A percentile compares a stretch with the other conserved stretches of the same genome.
These are phyloP conservation scores for Termitomyces sp. DNA, from an alignment of 1,284 basidiomycete species.

Conservation along the genomic window DNA sequence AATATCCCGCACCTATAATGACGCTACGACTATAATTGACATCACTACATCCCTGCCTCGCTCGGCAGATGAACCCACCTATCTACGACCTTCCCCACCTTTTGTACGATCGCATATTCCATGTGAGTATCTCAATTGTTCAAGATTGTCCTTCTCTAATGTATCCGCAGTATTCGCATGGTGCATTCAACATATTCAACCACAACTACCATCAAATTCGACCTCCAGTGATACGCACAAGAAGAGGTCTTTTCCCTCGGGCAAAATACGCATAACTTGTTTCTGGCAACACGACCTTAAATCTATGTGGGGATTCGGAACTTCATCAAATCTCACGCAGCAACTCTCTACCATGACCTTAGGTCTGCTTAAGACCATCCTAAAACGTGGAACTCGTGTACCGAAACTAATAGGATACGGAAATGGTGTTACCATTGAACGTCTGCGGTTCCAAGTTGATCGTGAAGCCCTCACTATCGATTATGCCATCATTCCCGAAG, in stretches of 20 bases:
- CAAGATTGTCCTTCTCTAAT: constrained; percentile 7
- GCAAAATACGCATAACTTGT: constrained; percentile 72
- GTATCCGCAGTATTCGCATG: constrained; percentile 75
- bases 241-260: constrained; percentile 32
- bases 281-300: constrained; percentile 98
- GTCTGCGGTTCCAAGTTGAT: constrained; percentile 72
- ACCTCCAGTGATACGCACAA: constrained; percentile 23
- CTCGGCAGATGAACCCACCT: constrained; percentile 87
- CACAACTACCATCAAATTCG: constrained; percentile 32
- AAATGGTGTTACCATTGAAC: constrained; percentile 75
- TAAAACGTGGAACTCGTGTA: constrained; percentile 68
- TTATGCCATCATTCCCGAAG: constrained; percentile 81
- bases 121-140: constrained; percentile 39
- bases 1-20: constrained; percentile 81
- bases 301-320: constrained; percentile 78
- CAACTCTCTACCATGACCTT: constrained; percentile 81
- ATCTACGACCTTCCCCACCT: constrained; percentile 89
- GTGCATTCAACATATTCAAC: constrained; percentile 74
- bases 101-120: constrained; percentile 90
- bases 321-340: constrained; percentile 51
- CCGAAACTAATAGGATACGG: constrained; percentile 80
- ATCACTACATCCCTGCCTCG: constrained; percentile 95
- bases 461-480: constrained; percentile 81
- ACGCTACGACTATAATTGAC: constrained; percentile 82
- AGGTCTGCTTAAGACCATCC: constrained; percentile 73